Evolutionary conservation across 2,329 filamentous ascomycete genomes (phyloP).

Genomic region (Cladosporium sp.): DNA sequence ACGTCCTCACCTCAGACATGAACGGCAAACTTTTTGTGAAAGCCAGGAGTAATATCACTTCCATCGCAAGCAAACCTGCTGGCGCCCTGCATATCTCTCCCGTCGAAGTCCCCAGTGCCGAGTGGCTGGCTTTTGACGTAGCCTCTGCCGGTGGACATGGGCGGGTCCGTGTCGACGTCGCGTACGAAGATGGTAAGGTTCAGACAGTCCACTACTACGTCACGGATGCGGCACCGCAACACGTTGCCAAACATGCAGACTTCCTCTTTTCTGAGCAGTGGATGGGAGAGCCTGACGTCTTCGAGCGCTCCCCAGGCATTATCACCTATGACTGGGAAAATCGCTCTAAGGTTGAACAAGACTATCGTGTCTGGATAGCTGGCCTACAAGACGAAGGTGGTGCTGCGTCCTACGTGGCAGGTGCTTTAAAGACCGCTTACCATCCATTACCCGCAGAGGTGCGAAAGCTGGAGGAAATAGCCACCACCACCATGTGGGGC

Average conservation of each 20-base stretch:
- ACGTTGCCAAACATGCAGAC: slow-evolving; percentile 49
- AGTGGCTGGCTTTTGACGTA: slow-evolving; percentile 42
- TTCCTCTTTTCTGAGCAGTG: slow-evolving; percentile 58
- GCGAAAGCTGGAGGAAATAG: slow-evolving; percentile 55
- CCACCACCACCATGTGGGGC: slow-evolving; percentile 53
- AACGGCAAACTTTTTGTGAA: slow-evolving; percentile 50
- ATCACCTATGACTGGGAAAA: slow-evolving; percentile 55
- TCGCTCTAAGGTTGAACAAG: slow-evolving; percentile 44
- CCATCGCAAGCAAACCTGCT: slow-evolving; percentile 43
- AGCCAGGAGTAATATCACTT: slow-evolving; percentile 41
- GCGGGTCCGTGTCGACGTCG: slow-evolving; percentile 49
- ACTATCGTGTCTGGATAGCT: slow-evolving; percentile 57
- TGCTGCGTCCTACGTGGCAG: slow-evolving; percentile 57
- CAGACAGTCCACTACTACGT: slow-evolving; percentile 61
- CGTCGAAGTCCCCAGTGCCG: slow-evolving; percentile 27
- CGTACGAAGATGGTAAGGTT: slow-evolving; percentile 48
- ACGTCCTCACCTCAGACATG: slow-evolving; percentile 52
- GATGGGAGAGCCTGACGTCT: slow-evolving; percentile 56
- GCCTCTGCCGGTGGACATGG: slow-evolving; percentile 49
- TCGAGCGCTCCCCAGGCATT: slow-evolving; percentile 55
- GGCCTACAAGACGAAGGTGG: slow-evolving; percentile 63
- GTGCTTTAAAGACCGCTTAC: slow-evolving; percentile 55
- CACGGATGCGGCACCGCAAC: slow-evolving; percentile 49
- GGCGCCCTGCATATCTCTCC: slow-evolving; percentile 41
- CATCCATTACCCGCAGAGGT: slow-evolving; percentile 54